Base-by-base conservation (phyloP, 768 basidiomycete genomes). In the Leccinellum rugosiceps region DNA sequence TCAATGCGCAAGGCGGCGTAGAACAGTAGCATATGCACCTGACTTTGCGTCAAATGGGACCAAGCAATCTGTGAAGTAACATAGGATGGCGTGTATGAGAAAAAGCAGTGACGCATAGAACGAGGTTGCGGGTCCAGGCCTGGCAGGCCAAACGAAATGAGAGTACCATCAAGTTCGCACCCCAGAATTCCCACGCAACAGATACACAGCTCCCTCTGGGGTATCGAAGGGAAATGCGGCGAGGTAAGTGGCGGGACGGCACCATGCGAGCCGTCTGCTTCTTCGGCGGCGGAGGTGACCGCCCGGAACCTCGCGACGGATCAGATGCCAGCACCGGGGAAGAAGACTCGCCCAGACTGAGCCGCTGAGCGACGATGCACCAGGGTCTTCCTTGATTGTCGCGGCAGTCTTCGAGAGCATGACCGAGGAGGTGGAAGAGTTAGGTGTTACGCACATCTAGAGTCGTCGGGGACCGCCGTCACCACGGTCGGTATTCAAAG, bases 251-350 rank as follows among this genome's bases (percentile, higher is more conserved):
- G 21, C 67, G 60, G 11, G 59, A 58, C 1, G 68, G 68, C 8
- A 69, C 63, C 49, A 69, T 69, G 31, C 68, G 68, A 34, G 66
- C 66, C 9, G 68, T 60, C 56, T 66, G 68, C 50, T 52, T 63
- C 47, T 26, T 69, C 26, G 21, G 38, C 26, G 21, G 38, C 9
- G 56, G 26, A 3, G 53, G 53, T 9, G 63, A 55, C 38, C 1
- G 26, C 8, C 6, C 6, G 3, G 25, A 30, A 45, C 49, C 28
- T 28, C 58, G 46, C 10, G 53, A 11, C 17, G n/a, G 28, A 41
- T 57, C 53, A 15, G 48, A 50, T 3, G 23, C 34, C 13, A 19
- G 43, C 3, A 2, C 8, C 0, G 45, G 31, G 5, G 41, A 50
- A 11, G 41, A 48, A 14, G 54, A 34, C 38, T 59, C 59, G 1